phyloP scores from a whole-genome alignment of 345 rosid species.

The Lepidium didymum region DNA sequence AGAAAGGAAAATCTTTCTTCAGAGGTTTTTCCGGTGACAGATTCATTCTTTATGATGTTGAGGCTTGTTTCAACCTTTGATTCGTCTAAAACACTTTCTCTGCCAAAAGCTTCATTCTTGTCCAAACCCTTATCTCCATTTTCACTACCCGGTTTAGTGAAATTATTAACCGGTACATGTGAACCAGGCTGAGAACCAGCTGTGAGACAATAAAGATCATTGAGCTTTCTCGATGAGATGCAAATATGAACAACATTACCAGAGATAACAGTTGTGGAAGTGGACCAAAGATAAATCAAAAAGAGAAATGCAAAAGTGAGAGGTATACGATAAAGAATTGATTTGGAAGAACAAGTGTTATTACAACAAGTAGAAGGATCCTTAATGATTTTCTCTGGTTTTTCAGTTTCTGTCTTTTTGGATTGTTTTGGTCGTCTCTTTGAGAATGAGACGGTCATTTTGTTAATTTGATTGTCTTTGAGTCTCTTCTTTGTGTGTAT shows the following conservation, averaged over 20 bases:
- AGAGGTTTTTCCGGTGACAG: not conserved
- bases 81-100: not conserved
- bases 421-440: slow-evolving; percentile 41
- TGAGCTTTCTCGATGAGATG: slow-evolving; percentile 73
- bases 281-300: slow-evolving; percentile 59
- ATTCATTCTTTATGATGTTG: slow-evolving; percentile 9
- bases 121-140: slow-evolving; percentile 4
- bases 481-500: slow-evolving; percentile 6
- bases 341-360: slow-evolving; percentile 22
- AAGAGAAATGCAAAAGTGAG: slow-evolving; percentile 35
- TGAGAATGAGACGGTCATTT: slow-evolving; percentile 51
- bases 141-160: slow-evolving; percentile 1
- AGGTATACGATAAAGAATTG: slow-evolving; percentile 45
- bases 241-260: slow-evolving; percentile 60
- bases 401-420: slow-evolving; percentile 24
- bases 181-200: slow-evolving; percentile 61
- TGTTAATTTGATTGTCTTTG: not conserved
- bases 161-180: slow-evolving; percentile 27
- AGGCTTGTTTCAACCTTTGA: not conserved
- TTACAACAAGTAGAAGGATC: slow-evolving; percentile 8
- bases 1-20: not conserved
- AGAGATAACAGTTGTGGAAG: slow-evolving; percentile 66
- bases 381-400: not conserved
- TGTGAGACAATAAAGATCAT: slow-evolving; percentile 69
- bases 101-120: not conserved